These are phyloP conservation scores for Sclerotinia trifoliorum DNA, from an alignment of 2,329 filamentous ascomycete genomes.

Conservation along the genomic window DNA sequence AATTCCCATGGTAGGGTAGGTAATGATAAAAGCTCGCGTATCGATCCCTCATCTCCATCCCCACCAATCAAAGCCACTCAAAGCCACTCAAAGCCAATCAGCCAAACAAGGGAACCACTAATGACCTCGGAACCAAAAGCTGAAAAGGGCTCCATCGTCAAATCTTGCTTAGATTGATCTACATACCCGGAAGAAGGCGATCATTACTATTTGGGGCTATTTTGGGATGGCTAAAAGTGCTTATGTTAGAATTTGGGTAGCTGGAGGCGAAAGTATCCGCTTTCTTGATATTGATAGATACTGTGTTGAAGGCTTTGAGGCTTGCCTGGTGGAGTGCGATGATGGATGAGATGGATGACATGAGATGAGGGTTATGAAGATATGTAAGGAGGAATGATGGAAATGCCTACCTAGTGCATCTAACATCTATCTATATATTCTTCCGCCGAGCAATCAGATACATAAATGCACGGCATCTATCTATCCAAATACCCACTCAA, in stretches of 20 bases:
- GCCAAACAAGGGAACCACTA: background rate
- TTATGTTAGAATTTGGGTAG: background rate
- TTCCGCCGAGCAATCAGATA: background rate
- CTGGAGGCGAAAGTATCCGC: background rate
- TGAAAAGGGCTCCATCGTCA: conserved; percentile 5
- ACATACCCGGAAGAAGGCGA: background rate
- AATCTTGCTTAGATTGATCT: conserved; percentile 7
- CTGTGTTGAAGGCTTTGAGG: background rate
- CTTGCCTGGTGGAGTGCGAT: too few relatives aligned
- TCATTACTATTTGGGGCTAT: background rate
- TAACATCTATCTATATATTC: background rate
- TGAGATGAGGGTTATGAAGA: background rate
- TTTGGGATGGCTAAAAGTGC: background rate
- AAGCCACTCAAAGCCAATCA: background rate
- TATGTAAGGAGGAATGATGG: background rate
- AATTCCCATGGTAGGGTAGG: background rate
- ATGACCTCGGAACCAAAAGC: background rate
- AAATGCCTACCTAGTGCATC: background rate
- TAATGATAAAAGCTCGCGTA: background rate
- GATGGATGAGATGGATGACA: too few relatives aligned
- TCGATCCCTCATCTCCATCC: background rate
- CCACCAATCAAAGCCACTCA: background rate
- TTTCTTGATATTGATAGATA: background rate
- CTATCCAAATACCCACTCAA: background rate
- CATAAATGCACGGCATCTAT: too few relatives aligned